Percentiles rank a stretch among this genome's conserved stretches.
phyloP scores from a whole-genome alignment of 129 eudicot genomes.

The Artemisia argyi region DNA sequence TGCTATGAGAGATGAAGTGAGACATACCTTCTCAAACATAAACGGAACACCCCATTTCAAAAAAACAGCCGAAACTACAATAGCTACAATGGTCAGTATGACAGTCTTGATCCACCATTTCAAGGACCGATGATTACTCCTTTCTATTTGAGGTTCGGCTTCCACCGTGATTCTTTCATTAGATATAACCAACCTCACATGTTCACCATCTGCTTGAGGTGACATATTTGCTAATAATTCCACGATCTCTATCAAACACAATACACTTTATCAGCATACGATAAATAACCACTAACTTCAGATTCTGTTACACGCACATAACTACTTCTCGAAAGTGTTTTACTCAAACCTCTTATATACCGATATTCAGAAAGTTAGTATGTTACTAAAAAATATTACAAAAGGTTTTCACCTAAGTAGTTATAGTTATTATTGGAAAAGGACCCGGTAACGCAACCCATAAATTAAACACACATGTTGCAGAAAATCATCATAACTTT shows the following conservation, averaged over 20 bases:
- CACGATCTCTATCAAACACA: slow-evolving; percentile 31
- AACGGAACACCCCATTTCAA: slow-evolving; percentile 92
- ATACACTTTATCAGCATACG: slow-evolving; percentile 20
- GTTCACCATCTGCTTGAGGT: slow-evolving; percentile 52
- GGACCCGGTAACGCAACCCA: slow-evolving; percentile 11
- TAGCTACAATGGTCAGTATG: slow-evolving; percentile 42
- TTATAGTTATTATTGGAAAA: not conserved
- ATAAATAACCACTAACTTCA: not conserved
- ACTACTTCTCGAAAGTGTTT: too few species aligned
- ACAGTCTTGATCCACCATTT: slow-evolving; percentile 76
- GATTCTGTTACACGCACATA: too few species aligned
- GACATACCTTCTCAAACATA: slow-evolving; percentile 76
- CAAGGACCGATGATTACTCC: slow-evolving; percentile 26
- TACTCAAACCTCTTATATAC: too few species aligned
- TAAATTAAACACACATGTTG: not conserved
- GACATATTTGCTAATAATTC: slow-evolving; percentile 43
- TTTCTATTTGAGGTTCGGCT: slow-evolving; percentile 47
- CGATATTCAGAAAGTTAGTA: not conserved
- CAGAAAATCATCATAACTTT: too few species aligned
- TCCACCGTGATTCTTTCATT: slow-evolving; percentile 44
- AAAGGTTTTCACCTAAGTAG: not conserved
- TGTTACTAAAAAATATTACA: not conserved
- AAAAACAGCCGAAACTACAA: slow-evolving; percentile 41
- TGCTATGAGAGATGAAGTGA: not conserved
- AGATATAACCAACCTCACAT: slow-evolving; percentile 70